phyloP scores from a whole-genome alignment of 192 early-diverging fungal species.

The Chytriomyces hyalinus region DNA sequence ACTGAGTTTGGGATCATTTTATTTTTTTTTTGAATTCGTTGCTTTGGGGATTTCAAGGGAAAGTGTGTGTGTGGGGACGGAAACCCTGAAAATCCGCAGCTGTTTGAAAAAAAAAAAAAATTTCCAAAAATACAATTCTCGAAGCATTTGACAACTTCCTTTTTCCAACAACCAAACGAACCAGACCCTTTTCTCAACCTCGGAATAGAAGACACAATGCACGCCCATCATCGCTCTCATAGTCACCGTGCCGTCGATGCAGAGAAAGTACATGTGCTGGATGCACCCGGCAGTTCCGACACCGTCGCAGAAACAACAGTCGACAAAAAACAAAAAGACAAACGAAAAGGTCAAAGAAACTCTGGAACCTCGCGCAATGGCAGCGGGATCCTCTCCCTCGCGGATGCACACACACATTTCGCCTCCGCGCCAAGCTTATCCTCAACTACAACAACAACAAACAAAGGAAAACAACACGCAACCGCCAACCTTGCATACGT shows the following conservation, averaged over 20 bases:
- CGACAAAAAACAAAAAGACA: background rate
- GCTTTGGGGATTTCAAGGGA: background rate
- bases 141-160: background rate
- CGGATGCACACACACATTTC: background rate
- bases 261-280: background rate
- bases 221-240: background rate
- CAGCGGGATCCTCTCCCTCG: too few species aligned
- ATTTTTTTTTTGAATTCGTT: too few species aligned
- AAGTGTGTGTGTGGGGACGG: background rate
- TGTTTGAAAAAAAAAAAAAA: background rate
- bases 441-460: background rate
- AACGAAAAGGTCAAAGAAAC: background rate
- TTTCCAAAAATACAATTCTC: background rate
- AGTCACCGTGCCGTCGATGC: background rate
- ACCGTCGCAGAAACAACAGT: background rate
- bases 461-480: background rate
- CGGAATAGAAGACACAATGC: background rate
- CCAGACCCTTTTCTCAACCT: background rate
- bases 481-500: background rate
- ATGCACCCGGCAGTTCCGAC: background rate
- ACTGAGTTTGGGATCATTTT: background rate
- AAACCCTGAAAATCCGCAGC: background rate
- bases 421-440: background rate
- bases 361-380: background rate
- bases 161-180: background rate